Evolutionary conservation across 495 filamentous ascomycete species (phyloP), one percentile per base, ranked within the genome.

Genomic region (Aspergillus indologenus): DNA sequence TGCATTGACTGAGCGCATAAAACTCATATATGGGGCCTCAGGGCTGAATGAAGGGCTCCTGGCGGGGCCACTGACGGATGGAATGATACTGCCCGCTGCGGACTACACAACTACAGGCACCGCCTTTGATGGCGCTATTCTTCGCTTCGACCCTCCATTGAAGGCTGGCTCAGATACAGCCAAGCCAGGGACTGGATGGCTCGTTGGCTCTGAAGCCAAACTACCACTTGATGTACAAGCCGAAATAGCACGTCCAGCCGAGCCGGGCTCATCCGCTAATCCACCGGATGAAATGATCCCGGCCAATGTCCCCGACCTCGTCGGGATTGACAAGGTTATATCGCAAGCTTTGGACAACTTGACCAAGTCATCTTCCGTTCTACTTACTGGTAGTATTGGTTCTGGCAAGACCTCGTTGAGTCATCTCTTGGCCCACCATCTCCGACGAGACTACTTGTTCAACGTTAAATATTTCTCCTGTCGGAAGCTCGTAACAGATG

Each of bases 31-130:
- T 58, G 75, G 73, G 19, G 73, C 64, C 51, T 65, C 70, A 57
- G 74, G 72, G 4, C 70, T 73, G 0, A 73, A 73, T 14, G 56
- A 68, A 48, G 84, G 85, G 1, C 68, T 96, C 34, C 75, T 97
- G n/a, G 83, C 89, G 18, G 93, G 94, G 0, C 91, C 94, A 3
- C 64, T 98, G 24, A 97, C 92, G 0, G 89, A 97, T 73, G 91
- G 94, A 7, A 88, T 93, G 73, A 63, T 95, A 26, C 71, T 98
- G 23, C 81, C 84, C 0, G 71, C 65, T 50, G 60, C 71, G 7
- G 72, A 77, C n/a, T 71, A 70, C 49, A 69, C 71, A 45, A 66
- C 64, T 15, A 66, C 71, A 3, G 68, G 73, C 11, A 72, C 74
- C 58, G 66, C 69, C 22, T 80, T 80, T 51, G 73, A 78, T 58